Evolutionary conservation across 495 filamentous ascomycete genomes (phyloP), one percentile per base, ranked within the genome.

Genomic region (Penicillium simplicissimum): DNA sequence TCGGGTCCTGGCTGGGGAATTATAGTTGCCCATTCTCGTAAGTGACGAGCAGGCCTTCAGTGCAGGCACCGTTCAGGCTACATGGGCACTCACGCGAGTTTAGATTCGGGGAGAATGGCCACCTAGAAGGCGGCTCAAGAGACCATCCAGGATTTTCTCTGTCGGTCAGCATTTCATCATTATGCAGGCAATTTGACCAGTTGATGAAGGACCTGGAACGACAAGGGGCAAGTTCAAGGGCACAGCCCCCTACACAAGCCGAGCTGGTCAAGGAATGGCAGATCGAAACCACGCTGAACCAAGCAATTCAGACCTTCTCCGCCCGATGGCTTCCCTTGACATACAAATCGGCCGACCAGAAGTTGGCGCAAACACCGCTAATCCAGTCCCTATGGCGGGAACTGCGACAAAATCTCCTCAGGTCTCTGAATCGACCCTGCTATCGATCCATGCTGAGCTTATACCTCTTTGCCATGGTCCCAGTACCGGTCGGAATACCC

Each of bases 11-110:
- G 64, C 43, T 66, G 7, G 64, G 64, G 1, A 66, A 60, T 25
- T 66, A 66, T 31, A 63, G 64, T 40, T 66, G 64, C 47, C 64
- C 64, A 52, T 66, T 62, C 42, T 56, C 61, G 64, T 66, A 25
- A 40, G 64, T 63, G 34, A 37, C 51, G 5, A 53, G 11, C n/a
- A 2, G 33, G 15, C 11, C n/a, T 15, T 36, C 8, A 10, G 10
- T 4, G 4, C n/a, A 6, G 17, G 15, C 17, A 6, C 17, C 33
- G 37, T 31, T 31, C 8, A 23, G 3, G 10, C 10, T 11, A 23
- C 48, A 0, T 14, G n/a, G 48, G 48, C 5, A 28, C 49, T 63
- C n/a, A 63, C 42, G 15, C 17, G 1, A 11, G 36, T 13, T 9
- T 10, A 66, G 64, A 11, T 66, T 66, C 52, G 59, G 60, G 33